Conservation (phyloP, 2,329 filamentous ascomycete species). For the Exophiala xenobiotica region DNA sequence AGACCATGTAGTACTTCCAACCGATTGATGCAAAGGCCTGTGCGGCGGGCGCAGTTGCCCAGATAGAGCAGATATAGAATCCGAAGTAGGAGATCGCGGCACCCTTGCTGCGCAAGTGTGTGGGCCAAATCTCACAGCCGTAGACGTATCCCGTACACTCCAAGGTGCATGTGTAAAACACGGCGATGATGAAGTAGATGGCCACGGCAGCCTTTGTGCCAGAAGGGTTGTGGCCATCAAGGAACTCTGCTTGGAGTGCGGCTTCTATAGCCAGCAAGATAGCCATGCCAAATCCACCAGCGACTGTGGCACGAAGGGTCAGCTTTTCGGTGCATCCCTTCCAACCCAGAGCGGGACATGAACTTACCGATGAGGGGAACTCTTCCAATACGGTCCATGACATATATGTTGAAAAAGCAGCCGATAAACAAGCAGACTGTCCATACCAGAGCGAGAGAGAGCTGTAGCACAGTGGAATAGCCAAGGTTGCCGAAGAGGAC, state of each 20-base stretch:
- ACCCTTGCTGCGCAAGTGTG: conserved; percentile 21
- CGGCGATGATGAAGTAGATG: conserved; percentile 41
- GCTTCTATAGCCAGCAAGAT: conserved; percentile 39
- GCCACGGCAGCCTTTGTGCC: conserved; percentile 39
- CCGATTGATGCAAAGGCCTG: conserved; percentile 35
- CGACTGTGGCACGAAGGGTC: conserved; percentile 31
- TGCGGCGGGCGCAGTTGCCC: conserved; percentile 9
- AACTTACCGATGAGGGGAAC: conserved; percentile 15
- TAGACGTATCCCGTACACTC: conserved; percentile 20
- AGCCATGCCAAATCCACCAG: conserved; percentile 39
- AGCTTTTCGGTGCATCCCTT: conserved; percentile 12
- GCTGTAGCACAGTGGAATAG: conserved; percentile 14
- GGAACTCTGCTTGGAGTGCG: conserved; percentile 37
- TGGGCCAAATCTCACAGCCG: conserved; percentile 23
- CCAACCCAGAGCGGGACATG: background rate
- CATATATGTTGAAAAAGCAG: conserved; percentile 31
- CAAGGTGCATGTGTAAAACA: conserved; percentile 39
- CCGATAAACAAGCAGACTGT: conserved; percentile 32
- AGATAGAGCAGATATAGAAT: conserved; percentile 13
- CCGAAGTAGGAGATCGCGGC: conserved; percentile 9
- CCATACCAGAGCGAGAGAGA: conserved; percentile 14
- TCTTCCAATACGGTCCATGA: conserved; percentile 30
- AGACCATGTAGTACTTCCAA: conserved; percentile 36
- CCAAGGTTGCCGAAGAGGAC: conserved; percentile 16
- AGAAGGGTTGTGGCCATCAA: conserved; percentile 34